Conservation (phyloP, 73 alveolate species). For the Paramecium sexaurelia region DNA sequence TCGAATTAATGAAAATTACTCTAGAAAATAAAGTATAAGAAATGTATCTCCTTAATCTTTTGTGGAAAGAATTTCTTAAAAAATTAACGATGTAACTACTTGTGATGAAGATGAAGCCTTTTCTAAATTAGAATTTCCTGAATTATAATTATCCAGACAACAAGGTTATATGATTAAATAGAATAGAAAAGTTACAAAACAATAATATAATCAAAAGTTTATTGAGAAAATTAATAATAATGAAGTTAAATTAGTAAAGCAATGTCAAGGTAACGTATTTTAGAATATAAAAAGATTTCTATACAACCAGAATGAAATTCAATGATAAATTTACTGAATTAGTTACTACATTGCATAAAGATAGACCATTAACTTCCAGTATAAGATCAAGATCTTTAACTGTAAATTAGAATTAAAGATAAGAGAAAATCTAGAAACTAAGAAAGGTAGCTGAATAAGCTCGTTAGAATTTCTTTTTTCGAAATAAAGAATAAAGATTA, state of each 20-base stretch:
- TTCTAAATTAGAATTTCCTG: neutral
- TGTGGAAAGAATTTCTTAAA: neutral
- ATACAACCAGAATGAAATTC: neutral
- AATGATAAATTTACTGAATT: slow-evolving; percentile 8
- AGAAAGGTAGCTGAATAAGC: neutral
- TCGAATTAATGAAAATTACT: neutral
- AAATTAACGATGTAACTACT: neutral
- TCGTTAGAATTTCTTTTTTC: neutral
- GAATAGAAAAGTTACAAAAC: neutral
- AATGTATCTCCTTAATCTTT: neutral
- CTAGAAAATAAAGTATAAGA: neutral
- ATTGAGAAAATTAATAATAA: neutral
- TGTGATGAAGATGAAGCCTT: neutral
- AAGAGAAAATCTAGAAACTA: neutral
- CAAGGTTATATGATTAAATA: neutral
- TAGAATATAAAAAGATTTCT: neutral
- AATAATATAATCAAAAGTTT: neutral
- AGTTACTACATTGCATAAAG: neutral
- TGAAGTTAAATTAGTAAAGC: neutral
- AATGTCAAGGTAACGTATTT: neutral
- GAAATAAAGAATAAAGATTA: slow-evolving; percentile 15
- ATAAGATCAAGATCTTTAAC: slow-evolving; percentile 3
- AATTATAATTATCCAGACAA: neutral
- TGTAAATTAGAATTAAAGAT: neutral
- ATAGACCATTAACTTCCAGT: neutral